Evolutionary conservation across 306 rosid species (phyloP).

Genomic region (Echinosophora koreensis): DNA sequence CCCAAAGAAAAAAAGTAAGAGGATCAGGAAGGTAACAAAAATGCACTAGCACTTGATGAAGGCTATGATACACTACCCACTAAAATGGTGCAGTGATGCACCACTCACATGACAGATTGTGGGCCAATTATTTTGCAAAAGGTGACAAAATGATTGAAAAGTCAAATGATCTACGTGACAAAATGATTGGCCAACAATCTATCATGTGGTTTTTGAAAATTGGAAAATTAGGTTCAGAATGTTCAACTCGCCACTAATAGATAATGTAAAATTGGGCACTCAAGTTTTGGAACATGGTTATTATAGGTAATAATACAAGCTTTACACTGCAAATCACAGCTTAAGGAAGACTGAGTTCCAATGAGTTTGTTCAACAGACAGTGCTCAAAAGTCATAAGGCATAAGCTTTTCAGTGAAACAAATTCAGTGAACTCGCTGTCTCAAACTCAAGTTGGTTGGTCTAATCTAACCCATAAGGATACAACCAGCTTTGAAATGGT

Average conservation of each 20-base stretch:
- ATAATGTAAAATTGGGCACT: not conserved
- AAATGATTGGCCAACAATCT: too few species aligned
- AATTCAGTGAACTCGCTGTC: not conserved
- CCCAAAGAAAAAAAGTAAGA: conserved; percentile 1
- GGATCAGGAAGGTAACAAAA: not conserved
- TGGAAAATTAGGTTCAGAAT: conserved; percentile 1
- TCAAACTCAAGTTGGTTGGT: not conserved
- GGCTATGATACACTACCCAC: too few species aligned
- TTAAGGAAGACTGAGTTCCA: not conserved
- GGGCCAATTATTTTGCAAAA: too few species aligned
- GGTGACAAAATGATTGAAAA: too few species aligned
- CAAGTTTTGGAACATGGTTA: not conserved
- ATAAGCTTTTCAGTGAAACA: conserved; percentile 8
- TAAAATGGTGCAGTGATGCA: too few species aligned
- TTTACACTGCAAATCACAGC: not conserved
- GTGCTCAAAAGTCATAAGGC: not conserved
- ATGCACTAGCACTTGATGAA: not conserved
- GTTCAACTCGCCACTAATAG: not conserved
- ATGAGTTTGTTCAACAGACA: not conserved
- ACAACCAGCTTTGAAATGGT: conserved; percentile 21
- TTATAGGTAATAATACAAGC: not conserved
- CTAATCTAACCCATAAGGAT: not conserved
- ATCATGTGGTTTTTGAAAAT: too few species aligned
- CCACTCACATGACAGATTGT: too few species aligned
- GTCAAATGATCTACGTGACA: too few species aligned